These are phyloP conservation scores for Lithohypha guttulata DNA, from an alignment of 2,329 filamentous ascomycete species.

Conservation along the genomic window DNA sequence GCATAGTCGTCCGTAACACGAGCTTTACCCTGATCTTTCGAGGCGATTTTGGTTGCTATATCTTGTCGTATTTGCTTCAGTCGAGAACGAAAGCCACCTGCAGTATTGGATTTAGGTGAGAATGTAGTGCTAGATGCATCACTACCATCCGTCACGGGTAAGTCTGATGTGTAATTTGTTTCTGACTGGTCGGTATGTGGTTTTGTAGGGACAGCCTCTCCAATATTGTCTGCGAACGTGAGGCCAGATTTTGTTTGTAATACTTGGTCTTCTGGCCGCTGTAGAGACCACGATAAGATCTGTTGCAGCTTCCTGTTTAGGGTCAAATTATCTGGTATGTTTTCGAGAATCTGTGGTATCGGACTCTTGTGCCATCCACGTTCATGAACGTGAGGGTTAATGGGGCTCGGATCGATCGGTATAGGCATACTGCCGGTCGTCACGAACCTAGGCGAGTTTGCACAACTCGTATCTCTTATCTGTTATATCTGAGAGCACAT, in stretches of 20 bases:
- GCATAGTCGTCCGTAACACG: background rate
- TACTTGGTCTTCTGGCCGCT: background rate
- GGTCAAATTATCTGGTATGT: slow-evolving; percentile 10
- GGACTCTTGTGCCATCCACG: slow-evolving; percentile 9
- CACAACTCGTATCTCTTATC: no score
- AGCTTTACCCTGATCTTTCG: background rate
- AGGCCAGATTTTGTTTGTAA: no score
- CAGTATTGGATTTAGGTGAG: no score
- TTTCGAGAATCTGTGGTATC: slow-evolving; percentile 13
- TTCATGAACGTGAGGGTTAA: background rate
- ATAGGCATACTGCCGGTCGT: no score
- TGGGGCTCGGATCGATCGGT: no score
- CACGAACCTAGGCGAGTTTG: no score
- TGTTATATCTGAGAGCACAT: no score
- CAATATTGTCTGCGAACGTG: no score
- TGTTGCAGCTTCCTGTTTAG: slow-evolving; percentile 13
- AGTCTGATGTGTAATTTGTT: background rate
- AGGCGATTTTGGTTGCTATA: slow-evolving; percentile 1
- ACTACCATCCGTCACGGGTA: background rate
- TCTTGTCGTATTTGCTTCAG: slow-evolving; percentile 6
- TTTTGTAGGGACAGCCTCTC: background rate
- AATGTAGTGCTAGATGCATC: background rate
- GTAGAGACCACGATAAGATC: slow-evolving; percentile 17
- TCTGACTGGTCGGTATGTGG: background rate
- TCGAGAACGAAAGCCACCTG: no score